These are phyloP conservation scores for Phytopythium helicoides DNA, from an alignment of 352 stramenopile genomes.

Conservation along the genomic window DNA sequence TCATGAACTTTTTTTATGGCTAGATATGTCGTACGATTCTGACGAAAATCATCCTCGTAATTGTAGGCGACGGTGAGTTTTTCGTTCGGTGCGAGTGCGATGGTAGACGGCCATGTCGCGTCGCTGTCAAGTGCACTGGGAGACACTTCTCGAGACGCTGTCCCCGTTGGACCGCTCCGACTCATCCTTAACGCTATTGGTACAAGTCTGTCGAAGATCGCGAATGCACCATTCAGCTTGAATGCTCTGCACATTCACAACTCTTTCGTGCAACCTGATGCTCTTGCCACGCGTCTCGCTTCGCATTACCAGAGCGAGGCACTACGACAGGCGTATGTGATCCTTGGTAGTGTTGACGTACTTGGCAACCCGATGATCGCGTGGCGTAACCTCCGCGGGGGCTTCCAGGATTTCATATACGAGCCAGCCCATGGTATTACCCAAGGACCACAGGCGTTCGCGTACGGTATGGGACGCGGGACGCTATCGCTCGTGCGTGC, in stretches of 20 bases:
- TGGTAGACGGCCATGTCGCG: conserved; percentile 55
- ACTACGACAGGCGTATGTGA: conserved; percentile 86
- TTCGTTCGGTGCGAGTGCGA: conserved; percentile 71
- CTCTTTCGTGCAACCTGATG: conserved; percentile 84
- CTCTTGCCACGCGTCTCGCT: conserved; percentile 55
- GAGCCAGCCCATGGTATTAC: conserved; percentile 78
- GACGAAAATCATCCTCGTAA: background rate
- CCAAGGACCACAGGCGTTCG: conserved; percentile 76
- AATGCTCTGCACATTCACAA: conserved; percentile 75
- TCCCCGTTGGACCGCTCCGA: conserved; percentile 72
- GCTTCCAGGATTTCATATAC: conserved; percentile 82
- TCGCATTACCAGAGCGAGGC: conserved; percentile 88
- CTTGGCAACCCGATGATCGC: conserved; percentile 88
- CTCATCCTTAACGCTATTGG: conserved; percentile 86
- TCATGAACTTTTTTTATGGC: background rate
- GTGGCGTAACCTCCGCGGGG: conserved; percentile 80
- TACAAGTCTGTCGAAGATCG: conserved; percentile 86
- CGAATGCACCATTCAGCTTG: conserved; percentile 84
- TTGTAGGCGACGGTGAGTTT: conserved; percentile 77
- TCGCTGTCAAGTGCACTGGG: conserved; percentile 25
- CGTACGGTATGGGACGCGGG: conserved; percentile 72
- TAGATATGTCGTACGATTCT: no score
- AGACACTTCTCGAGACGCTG: conserved; percentile 24
- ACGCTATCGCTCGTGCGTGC: conserved; percentile 81
- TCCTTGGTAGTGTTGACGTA: conserved; percentile 85